Conservation (phyloP, 208 protist genomes). For the Kentomonas sorsogonicus region DNA sequence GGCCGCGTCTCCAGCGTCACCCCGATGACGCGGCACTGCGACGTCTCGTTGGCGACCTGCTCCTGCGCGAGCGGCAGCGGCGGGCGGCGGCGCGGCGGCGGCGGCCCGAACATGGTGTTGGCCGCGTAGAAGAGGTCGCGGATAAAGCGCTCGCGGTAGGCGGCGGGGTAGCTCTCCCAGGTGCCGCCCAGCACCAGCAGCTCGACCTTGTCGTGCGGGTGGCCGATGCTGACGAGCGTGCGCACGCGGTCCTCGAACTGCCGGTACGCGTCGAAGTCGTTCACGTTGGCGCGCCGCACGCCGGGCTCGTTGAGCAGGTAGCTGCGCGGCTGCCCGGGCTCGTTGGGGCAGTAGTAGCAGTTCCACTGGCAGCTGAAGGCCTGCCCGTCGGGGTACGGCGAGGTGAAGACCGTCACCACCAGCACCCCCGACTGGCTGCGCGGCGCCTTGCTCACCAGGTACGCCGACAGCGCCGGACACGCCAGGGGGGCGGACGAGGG, state of each 20-base stretch:
- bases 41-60: slow-evolving; percentile 90
- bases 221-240: slow-evolving; percentile 80
- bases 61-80: slow-evolving; percentile 76
- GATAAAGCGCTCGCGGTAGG: slow-evolving; percentile 91
- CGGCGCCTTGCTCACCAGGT: slow-evolving; percentile 78
- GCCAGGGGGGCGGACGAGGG: background rate
- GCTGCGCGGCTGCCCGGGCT: slow-evolving; percentile 86
- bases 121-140: slow-evolving; percentile 89
- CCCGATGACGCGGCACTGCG: slow-evolving; percentile 95
- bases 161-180: slow-evolving; percentile 95
- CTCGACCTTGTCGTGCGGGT: slow-evolving; percentile 95
- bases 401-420: slow-evolving; percentile 90
- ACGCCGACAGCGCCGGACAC: slow-evolving; percentile 38
- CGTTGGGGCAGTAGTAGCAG: slow-evolving; percentile 92
- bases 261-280: slow-evolving; percentile 68
- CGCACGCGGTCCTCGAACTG: slow-evolving; percentile 83
- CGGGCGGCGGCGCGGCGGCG: slow-evolving; percentile 22
- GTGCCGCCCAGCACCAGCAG: slow-evolving; percentile 99
- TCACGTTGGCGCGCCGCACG: slow-evolving; percentile 81
- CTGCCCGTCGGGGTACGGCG: slow-evolving; percentile 76
- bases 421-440: slow-evolving; percentile 89
- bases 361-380: slow-evolving; percentile 90
- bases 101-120: slow-evolving; percentile 65
- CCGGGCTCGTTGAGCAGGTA: slow-evolving; percentile 89
- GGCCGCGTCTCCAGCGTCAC: slow-evolving; percentile 99